Conservation (phyloP, 164 flowering plant species). For the Houttuynia cordata region DNA sequence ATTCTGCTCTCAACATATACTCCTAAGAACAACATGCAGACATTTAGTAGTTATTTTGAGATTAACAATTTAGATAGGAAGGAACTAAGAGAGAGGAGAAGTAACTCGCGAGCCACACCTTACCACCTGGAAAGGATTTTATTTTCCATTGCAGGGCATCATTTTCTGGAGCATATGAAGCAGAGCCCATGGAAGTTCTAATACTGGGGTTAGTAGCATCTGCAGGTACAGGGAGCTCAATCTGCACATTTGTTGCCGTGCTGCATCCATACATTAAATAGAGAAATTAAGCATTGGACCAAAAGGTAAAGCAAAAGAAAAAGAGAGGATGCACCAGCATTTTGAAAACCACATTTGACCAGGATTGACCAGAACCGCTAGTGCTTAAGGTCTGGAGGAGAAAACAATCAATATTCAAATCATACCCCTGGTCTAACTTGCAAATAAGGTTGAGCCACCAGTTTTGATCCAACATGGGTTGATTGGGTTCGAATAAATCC, state of each 20-base stretch:
- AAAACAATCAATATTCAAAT: too few relatives aligned
- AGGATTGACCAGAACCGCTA: neutral
- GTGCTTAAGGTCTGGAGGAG: too few relatives aligned
- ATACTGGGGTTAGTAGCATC: slow-evolving; percentile 91
- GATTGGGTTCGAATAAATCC: too few relatives aligned
- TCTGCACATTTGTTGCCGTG: slow-evolving; percentile 94
- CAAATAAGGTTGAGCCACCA: too few relatives aligned
- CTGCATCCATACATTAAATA: slow-evolving; percentile 26
- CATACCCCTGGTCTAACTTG: too few relatives aligned
- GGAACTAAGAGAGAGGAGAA: neutral
- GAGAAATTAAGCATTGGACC: slow-evolving; percentile 1
- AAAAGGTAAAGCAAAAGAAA: neutral
- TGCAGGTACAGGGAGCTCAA: slow-evolving; percentile 72
- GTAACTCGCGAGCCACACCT: slow-evolving; percentile 33
- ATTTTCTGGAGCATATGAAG: slow-evolving; percentile 86
- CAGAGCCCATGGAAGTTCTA: slow-evolving; percentile 96
- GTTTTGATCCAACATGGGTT: too few relatives aligned
- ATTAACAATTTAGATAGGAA: neutral
- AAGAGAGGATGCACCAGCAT: neutral
- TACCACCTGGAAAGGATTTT: slow-evolving; percentile 94
- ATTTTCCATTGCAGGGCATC: slow-evolving; percentile 92
- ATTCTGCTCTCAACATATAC: slow-evolving; percentile 91
- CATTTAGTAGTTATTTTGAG: neutral
- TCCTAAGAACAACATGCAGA: slow-evolving; percentile 31
- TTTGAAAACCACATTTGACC: neutral